These are phyloP conservation scores for Pichia norvegensis DNA, from an alignment of 1,139 yeast species.

Conservation along the genomic window DNA sequence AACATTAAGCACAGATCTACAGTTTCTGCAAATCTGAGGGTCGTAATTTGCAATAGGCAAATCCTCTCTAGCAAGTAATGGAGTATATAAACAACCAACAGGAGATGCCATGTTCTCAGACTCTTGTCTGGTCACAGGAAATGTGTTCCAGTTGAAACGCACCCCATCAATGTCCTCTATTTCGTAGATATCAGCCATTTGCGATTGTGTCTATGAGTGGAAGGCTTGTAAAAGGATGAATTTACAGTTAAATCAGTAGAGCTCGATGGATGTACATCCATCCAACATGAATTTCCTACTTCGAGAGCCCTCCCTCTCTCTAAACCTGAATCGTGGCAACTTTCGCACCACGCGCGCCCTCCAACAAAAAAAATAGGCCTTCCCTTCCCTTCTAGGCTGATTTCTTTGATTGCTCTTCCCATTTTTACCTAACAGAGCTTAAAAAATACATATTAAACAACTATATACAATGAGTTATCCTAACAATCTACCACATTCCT, in stretches of 20 bases:
- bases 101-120: conserved; percentile 92
- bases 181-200: conserved; percentile 30
- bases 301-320: neutral
- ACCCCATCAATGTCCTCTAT: conserved; percentile 34
- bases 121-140: conserved; percentile 84
- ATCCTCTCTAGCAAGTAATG: conserved; percentile 72
- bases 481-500: conserved; percentile 5
- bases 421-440: neutral
- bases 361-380: neutral
- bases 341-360: neutral
- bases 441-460: neutral
- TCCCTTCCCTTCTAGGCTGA: neutral
- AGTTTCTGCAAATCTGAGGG: conserved; percentile 80
- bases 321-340: conserved; percentile 1
- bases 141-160: conserved; percentile 51
- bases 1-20: conserved; percentile 85
- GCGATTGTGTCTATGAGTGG: neutral
- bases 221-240: neutral
- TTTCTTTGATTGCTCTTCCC: neutral
- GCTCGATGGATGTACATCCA: neutral
- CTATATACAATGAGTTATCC: neutral
- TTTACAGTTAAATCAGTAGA: too few species aligned
- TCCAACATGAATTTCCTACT: neutral
- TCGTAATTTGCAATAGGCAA: conserved; percentile 80
- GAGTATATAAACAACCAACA: conserved; percentile 89